Base-by-base conservation (phyloP, 148 eudicot genomes). In the Pouteria glomerata region DNA sequence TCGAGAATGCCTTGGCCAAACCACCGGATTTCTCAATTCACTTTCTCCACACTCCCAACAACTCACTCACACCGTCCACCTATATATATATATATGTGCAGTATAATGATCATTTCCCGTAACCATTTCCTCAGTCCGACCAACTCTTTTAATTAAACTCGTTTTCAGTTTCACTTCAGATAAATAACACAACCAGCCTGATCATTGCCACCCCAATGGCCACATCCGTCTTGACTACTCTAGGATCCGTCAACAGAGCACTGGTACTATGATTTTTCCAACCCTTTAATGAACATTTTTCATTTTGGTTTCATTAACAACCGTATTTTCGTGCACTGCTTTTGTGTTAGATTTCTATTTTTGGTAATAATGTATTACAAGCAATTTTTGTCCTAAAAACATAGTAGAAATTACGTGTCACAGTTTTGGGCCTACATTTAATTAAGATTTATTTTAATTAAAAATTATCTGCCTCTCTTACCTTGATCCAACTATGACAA, bases 11-110 rank as follows among this genome's bases (percentile, higher is more conserved):
- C 44, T 39, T 39, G 10, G 44, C 29, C 57, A 37, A 8, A 35
- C 66, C 66, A n/a, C 66, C 19, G 60, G 47, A 21, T 33, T 68
- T 21, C 16, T 24, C 57, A 18, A 3, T 69, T 69, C 42, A 39
- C 59, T 53, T 69, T 39, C 47, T 69, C 63, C 63, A 56, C 73
- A 69, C 50, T 24, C 70, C 70, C 70, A 47, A 47, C 70, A 29
- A 31, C 50, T 31, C 34, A 4, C 52, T 19, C 27, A 1, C 41
- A 30, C 29, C 63, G 29, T 23, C 14, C 2, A n/a, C 47, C 6
- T 6, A 35, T 37, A n/a, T 35, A 70, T 24, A 57, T 56, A 57
- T 23, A 52, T 16, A 21, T 23, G 3, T 14, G 8, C 45, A 2
- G 8, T 3, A 33, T 48, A 31, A 34, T n/a, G n/a, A n/a, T n/a